phyloP scores from a whole-genome alignment of 805 yeast species.

The Crinitomyces ghanaensis region DNA sequence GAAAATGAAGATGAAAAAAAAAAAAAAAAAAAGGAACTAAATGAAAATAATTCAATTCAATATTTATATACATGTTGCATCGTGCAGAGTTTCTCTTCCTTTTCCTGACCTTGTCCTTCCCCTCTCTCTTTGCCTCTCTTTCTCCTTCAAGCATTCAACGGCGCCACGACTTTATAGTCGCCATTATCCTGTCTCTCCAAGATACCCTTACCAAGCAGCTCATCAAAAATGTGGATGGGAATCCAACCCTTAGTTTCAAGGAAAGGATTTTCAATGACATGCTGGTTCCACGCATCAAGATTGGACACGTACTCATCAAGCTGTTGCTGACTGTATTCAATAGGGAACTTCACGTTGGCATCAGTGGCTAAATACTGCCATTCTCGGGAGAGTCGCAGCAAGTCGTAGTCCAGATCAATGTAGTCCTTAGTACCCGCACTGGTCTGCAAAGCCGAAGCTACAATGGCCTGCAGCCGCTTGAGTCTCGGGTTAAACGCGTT shows the following conservation, averaged over 20 bases:
- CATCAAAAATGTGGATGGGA: constrained; percentile 84
- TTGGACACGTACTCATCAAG: constrained; percentile 45
- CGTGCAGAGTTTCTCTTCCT: too few relatives aligned
- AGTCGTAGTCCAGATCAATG: constrained; percentile 23
- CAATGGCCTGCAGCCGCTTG: constrained; percentile 36
- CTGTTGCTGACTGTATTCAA: constrained; percentile 46
- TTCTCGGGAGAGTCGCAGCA: constrained; percentile 20
- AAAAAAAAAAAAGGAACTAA: too few relatives aligned
- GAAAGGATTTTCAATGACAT: constrained; percentile 62
- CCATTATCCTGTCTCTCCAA: constrained; percentile 52
- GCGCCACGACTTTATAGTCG: constrained; percentile 34
- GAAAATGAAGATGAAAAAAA: too few relatives aligned
- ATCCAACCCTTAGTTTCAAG: constrained; percentile 92
- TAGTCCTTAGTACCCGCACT: constrained; percentile 16
- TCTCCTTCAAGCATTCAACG: too few relatives aligned
- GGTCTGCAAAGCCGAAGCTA: constrained; percentile 20
- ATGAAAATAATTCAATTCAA: too few relatives aligned
- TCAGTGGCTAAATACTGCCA: constrained; percentile 19
- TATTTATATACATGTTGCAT: too few relatives aligned
- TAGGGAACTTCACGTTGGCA: constrained; percentile 40
- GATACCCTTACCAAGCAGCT: constrained; percentile 54
- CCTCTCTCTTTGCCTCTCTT: too few relatives aligned
- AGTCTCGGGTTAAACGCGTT: constrained; percentile 72
- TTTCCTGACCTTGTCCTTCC: too few relatives aligned
- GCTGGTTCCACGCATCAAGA: constrained; percentile 57